Percentiles rank a stretch among this genome's conserved stretches.
These are phyloP conservation scores for Solanum corneliomulleri DNA, from an alignment of 257 asterid genomes.

Conservation along the genomic window DNA sequence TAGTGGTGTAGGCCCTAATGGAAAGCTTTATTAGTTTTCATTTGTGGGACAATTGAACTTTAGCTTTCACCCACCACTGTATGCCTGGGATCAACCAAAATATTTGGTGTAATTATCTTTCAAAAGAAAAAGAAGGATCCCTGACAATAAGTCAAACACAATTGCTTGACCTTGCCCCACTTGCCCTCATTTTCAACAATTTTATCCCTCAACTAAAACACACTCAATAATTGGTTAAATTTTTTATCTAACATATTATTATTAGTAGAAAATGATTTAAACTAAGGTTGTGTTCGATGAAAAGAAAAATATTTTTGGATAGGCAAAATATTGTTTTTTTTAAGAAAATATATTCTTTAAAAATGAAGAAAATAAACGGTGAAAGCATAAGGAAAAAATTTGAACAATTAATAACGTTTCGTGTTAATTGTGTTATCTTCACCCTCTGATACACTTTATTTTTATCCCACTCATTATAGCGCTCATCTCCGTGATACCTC, in stretches of 20 bases:
- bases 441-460: background rate
- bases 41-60: background rate
- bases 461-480: background rate
- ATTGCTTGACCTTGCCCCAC: background rate
- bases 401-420: background rate
- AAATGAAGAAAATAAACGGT: background rate
- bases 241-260: background rate
- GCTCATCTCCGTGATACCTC: background rate
- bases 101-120: background rate
- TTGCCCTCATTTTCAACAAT: background rate
- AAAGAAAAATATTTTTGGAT: background rate
- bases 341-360: no score
- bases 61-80: background rate
- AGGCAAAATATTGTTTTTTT: no score
- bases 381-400: background rate
- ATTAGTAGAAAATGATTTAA: background rate
- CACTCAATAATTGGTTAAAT: no score
- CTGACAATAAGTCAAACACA: conserved; percentile 2
- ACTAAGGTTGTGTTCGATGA: background rate
- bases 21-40: background rate
- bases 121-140: background rate
- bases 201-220: background rate
- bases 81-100: conserved; percentile 1
- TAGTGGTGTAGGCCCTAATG: background rate
- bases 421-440: background rate